phyloP scores from a whole-genome alignment of 1,284 basidiomycete genomes.

The Pseudozyma tsukubaensis region DNA sequence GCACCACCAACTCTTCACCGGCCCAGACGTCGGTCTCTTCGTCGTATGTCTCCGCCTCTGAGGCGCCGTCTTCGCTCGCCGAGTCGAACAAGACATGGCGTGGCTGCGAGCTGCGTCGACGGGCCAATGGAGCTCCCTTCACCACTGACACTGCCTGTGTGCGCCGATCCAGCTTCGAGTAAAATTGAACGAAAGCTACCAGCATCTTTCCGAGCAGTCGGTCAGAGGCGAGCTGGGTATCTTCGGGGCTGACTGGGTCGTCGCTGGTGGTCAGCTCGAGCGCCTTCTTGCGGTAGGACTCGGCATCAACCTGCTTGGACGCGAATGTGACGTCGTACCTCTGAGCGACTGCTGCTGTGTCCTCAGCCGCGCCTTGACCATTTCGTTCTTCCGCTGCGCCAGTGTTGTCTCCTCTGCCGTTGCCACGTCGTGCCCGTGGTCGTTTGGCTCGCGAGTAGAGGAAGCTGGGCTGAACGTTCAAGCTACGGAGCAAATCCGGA shows the following conservation, averaged over 20 bases:
- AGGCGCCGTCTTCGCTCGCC: constrained; percentile 12
- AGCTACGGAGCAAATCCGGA: constrained; percentile 44
- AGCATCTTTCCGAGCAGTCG: constrained; percentile 37
- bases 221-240: constrained; percentile 1
- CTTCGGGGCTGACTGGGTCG: not conserved
- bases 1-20: constrained; percentile 62
- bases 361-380: too few relatives aligned
- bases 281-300: constrained; percentile 9
- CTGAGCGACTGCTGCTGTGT: constrained; percentile 7
- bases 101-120: constrained; percentile 10
- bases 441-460: constrained; percentile 50
- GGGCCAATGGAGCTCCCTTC: constrained; percentile 26
- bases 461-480: constrained; percentile 23
- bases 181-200: constrained; percentile 32
- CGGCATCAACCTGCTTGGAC: not conserved
- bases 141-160: constrained; percentile 30
- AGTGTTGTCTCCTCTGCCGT: not conserved
- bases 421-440: constrained; percentile 20
- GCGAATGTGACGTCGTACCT: constrained; percentile 45
- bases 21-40: constrained; percentile 62
- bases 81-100: constrained; percentile 21
- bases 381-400: constrained; percentile 1
- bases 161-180: constrained; percentile 16
- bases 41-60: constrained; percentile 11
- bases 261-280: not conserved